A percentile compares a stretch with the other conserved stretches of the same genome.
These are phyloP conservation scores for Globisporangium carolinianum DNA, from an alignment of 352 stramenopile species.

Conservation along the genomic window DNA sequence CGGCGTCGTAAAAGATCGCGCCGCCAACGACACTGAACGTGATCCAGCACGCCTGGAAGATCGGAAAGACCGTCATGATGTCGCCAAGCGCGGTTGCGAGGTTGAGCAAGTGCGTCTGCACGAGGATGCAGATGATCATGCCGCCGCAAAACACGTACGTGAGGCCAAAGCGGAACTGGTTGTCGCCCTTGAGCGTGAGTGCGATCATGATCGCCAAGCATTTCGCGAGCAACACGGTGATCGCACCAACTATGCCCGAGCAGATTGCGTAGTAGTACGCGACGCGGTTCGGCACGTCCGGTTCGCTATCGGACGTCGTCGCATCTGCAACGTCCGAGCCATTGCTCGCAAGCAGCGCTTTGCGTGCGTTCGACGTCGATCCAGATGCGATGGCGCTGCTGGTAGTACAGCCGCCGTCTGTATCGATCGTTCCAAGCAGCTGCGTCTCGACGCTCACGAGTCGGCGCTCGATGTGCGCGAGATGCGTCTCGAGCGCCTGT, in stretches of 20 bases:
- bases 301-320: background rate
- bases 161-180: slow-evolving; percentile 81
- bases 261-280: slow-evolving; percentile 84
- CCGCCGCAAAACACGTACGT: slow-evolving; percentile 84
- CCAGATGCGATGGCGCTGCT: background rate
- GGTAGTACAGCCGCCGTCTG: slow-evolving; percentile 4
- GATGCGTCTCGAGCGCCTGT: slow-evolving; percentile 61
- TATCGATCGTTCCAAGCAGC: slow-evolving; percentile 19
- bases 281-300: slow-evolving; percentile 29
- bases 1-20: slow-evolving; percentile 79
- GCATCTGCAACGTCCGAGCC: background rate
- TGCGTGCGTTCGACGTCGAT: background rate
- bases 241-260: slow-evolving; percentile 79
- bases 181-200: slow-evolving; percentile 73
- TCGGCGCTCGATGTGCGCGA: slow-evolving; percentile 60
- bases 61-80: slow-evolving; percentile 87
- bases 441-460: slow-evolving; percentile 63
- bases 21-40: slow-evolving; percentile 82
- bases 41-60: slow-evolving; percentile 87
- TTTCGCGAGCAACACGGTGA: slow-evolving; percentile 80
- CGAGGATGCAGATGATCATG: slow-evolving; percentile 82
- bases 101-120: slow-evolving; percentile 87
- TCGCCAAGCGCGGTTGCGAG: slow-evolving; percentile 76
- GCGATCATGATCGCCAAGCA: slow-evolving; percentile 83
- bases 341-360: background rate